These are phyloP conservation scores for Nepenthes mirabilis DNA, from an alignment of 148 eudicot genomes.

Conservation along the genomic window DNA sequence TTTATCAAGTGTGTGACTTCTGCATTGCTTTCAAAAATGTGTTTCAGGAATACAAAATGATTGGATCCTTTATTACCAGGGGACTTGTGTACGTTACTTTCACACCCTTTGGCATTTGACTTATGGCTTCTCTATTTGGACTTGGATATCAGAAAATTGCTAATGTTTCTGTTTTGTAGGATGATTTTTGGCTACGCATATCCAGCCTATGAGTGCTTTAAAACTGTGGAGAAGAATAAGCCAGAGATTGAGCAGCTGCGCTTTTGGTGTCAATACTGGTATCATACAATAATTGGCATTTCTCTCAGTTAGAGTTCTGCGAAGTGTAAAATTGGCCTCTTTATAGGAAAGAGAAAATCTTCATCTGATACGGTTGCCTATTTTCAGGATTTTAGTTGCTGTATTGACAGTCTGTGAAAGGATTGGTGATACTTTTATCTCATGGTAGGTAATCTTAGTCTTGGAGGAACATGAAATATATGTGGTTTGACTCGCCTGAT, in stretches of 20 bases:
- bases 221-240: slow-evolving; percentile 78
- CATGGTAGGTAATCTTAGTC: slow-evolving; percentile 44
- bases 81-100: slow-evolving; percentile 60
- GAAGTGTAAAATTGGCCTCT: not conserved
- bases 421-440: slow-evolving; percentile 70
- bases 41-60: slow-evolving; percentile 59
- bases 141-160: not conserved
- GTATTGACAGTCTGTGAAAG: slow-evolving; percentile 70
- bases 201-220: slow-evolving; percentile 91
- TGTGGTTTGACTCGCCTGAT: not conserved
- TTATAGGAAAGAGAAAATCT: not conserved
- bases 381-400: slow-evolving; percentile 84
- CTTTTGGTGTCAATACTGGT: slow-evolving; percentile 99
- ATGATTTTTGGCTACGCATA: slow-evolving; percentile 85
- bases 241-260: slow-evolving; percentile 87
- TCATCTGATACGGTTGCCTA: not conserved
- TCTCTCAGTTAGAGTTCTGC: not conserved
- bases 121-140: not conserved
- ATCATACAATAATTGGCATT: slow-evolving; percentile 3
- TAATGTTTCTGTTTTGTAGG: slow-evolving; percentile 26
- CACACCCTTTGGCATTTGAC: not conserved
- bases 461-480: not conserved
- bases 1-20: too few relatives aligned
- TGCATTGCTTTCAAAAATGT: not conserved
- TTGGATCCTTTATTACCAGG: slow-evolving; percentile 77